A percentile compares a stretch with the other conserved stretches of the same genome.
Evolutionary conservation across 2,329 filamentous ascomycete species (phyloP).

Genomic region (Trichophyton benhamiae): DNA sequence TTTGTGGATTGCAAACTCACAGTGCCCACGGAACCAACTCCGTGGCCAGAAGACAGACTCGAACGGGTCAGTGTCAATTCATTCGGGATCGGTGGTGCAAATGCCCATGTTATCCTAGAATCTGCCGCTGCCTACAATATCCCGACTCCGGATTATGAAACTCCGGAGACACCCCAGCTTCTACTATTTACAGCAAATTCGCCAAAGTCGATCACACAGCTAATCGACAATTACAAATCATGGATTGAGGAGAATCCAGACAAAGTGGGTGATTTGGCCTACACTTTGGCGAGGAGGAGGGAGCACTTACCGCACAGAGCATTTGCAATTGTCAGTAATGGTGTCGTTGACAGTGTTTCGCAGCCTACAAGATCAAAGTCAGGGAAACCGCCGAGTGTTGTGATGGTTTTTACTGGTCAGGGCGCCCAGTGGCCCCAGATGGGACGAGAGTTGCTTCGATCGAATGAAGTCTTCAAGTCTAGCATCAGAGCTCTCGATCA

Average conservation of each 20-base stretch:
- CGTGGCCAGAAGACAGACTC: neutral
- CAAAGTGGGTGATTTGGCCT: slow-evolving; percentile 4
- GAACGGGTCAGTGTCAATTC: slow-evolving; percentile 18
- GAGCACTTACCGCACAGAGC: neutral
- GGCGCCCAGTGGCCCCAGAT: slow-evolving; percentile 13
- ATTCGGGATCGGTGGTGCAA: slow-evolving; percentile 14
- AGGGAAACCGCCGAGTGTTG: neutral
- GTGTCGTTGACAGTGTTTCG: neutral
- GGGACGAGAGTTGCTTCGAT: slow-evolving; percentile 3
- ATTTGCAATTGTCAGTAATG: neutral
- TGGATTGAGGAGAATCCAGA: neutral
- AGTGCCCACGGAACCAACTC: neutral
- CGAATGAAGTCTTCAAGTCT: neutral
- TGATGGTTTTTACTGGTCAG: slow-evolving; percentile 14
- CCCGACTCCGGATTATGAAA: slow-evolving; percentile 4
- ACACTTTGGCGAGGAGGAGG: slow-evolving; percentile 5
- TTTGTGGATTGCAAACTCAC: slow-evolving; percentile 13
- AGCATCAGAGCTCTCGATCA: neutral
- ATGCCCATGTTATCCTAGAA: slow-evolving; percentile 15
- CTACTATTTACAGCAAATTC: neutral
- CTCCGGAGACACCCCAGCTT: neutral
- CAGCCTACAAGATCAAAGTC: neutral
- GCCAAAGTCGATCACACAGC: neutral
- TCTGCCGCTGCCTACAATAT: neutral
- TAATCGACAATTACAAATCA: neutral